These are phyloP conservation scores for Steccherinum ochraceum DNA, from an alignment of 768 basidiomycete species.

Conservation along the genomic window DNA sequence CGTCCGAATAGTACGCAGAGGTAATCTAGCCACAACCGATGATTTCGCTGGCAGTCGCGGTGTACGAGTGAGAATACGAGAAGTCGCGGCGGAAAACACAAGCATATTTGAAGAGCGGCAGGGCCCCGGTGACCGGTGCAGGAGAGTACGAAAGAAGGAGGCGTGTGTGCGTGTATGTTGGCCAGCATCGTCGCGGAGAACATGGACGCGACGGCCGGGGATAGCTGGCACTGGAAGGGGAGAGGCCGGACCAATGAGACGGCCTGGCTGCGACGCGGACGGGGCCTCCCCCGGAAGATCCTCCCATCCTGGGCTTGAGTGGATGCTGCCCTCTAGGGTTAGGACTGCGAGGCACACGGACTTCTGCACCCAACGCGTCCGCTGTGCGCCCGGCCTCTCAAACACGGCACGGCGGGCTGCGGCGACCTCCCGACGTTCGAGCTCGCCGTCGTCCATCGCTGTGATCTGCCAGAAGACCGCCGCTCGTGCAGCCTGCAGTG, in stretches of 20 bases:
- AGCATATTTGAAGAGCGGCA: no score
- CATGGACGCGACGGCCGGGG: no score
- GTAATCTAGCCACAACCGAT: not conserved
- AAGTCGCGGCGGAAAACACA: not conserved
- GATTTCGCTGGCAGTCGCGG: not conserved
- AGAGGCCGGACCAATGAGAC: not conserved
- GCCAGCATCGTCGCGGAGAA: no score
- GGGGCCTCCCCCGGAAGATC: not conserved
- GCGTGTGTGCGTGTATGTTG: no score
- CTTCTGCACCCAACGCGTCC: slow-evolving; percentile 6
- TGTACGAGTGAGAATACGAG: slow-evolving; percentile 12
- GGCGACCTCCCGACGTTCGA: no score
- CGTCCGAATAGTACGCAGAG: slow-evolving; percentile 1
- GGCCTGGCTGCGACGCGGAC: not conserved
- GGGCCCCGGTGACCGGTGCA: not conserved
- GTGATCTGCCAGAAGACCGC: no score
- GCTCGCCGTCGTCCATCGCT: no score
- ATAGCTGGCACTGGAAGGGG: no score
- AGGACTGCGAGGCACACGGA: slow-evolving; percentile 24
- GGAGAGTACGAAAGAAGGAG: not conserved
- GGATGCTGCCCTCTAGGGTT: slow-evolving; percentile 9
- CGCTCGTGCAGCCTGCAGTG: not conserved
- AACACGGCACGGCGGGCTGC: no score
- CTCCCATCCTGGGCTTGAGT: not conserved
- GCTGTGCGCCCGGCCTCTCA: not conserved